Evolutionary conservation across 1,284 basidiomycete genomes (phyloP), one percentile per base, ranked within the genome.

Genomic region (Rhodofomes roseus): DNA sequence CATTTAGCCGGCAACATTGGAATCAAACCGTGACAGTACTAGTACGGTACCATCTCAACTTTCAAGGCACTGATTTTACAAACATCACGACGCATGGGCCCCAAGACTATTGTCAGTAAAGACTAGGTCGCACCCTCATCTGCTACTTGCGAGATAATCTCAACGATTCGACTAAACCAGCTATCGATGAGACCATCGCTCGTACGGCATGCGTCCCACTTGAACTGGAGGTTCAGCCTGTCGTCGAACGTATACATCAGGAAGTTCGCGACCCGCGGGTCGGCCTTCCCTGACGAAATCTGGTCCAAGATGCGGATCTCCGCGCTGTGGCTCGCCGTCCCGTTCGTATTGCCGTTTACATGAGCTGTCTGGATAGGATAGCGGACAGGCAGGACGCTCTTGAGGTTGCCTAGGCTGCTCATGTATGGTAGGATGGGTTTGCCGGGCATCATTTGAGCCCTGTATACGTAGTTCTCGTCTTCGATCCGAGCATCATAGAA

Each of bases 331-430:
- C 9, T 2, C 8, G 46, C 6, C 25, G 27, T 16, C 8, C 27
- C 54, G n/a, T 44, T 23, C 1, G 11, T 25, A 25, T 2, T 22
- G 20, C 43, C 34, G 20, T 52, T 52, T 9, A n/a, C 20, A 16
- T 44, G 8, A 1, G 34, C 11, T 8, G 11, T 5, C 31, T 18
- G 43, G 16, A 58, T 12, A 18, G 50, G 34, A 23, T 58, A 53
- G 18, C 27, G 27, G 9, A 34, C 31, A 4, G 56, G 56, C 4
- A 58, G 50, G 27, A 53, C 25, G 48, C 39, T 52, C 23, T 37
- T 58, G 18, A 34, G 18, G 40, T 58, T 39, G 48, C 56, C 56
- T 23, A 58, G n/a, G 50, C 56, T 58, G 48, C 37, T 52, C 50
- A 58, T 58, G 56, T 48, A 58, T 25, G 56, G 56, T 14, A 58